Evolutionary conservation across 495 filamentous ascomycete genomes (phyloP), one percentile per base, ranked within the genome.

Genomic region (Apodospora peruviana): DNA sequence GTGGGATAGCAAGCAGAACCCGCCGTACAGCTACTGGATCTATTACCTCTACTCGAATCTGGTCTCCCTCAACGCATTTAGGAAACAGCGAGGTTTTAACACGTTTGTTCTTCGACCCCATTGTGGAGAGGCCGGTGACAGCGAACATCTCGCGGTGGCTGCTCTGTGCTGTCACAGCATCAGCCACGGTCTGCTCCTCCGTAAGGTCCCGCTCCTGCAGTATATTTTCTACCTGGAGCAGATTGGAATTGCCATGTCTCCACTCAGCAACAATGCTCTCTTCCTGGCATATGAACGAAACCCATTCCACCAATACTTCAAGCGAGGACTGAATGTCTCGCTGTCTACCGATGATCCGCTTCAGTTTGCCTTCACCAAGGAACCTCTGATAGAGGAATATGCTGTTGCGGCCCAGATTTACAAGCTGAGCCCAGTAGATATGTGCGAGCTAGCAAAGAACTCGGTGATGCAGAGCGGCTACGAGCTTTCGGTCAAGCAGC

Each of bases 171-270:
- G 89, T 60, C 91, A 98, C 64, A 96, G 91, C 61, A 98, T 98
- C 67, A 96, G 87, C 61, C 93, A 98, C 64, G 93, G 93, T 2
- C 82, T 98, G 34, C 72, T 96, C 47, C 74, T 98, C 27, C 83
- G 94, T 27, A 98, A 98, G 61, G 90, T 97, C 8, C 94, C 93
- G 4, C 65, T 98, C 40, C 65, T 98, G 50, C 93, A 98, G 61
- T 98, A 98, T 67, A 84, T 97, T 43, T 98, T 95, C 69, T 98
- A 98, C 56, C 81, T 98, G 19, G 90, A 98, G 58, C 90, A 95
- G 60, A 96, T 98, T 52, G 93, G 93, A 47, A 93, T 98, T 60
- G 93, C 93, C 47, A 98, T 98, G 93, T 97, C 93, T 9, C 93
- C 93, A 21, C 81, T 98, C 24, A 95, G 89, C 63, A 98, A 98